phyloP scores from a whole-genome alignment of 371 early-diverging fungal species.

The Saksenaea vasiformis region DNA sequence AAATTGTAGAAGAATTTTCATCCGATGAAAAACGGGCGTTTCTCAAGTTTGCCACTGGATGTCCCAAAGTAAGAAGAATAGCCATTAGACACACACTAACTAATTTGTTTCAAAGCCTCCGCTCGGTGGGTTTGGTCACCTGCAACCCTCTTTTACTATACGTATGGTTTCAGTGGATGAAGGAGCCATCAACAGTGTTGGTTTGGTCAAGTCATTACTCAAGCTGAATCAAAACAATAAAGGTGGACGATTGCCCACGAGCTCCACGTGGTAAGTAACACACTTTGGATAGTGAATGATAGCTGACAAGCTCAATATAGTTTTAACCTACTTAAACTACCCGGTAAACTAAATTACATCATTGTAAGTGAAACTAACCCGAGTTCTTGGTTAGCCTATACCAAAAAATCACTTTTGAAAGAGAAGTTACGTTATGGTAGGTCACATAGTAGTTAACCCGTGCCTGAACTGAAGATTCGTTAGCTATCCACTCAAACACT shows the following conservation, averaged over 20 bases:
- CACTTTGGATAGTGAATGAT: not conserved
- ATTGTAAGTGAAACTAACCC: not conserved
- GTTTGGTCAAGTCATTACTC: slow-evolving; percentile 51
- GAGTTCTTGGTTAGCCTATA: slow-evolving; percentile 35
- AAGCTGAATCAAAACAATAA: slow-evolving; percentile 34
- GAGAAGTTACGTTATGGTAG: slow-evolving; percentile 61
- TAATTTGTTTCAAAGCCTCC: slow-evolving; percentile 60
- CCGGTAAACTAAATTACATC: slow-evolving; percentile 36
- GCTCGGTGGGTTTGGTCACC: slow-evolving; percentile 81
- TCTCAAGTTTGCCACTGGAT: slow-evolving; percentile 87
- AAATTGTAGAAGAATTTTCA: slow-evolving; percentile 63
- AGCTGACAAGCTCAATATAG: slow-evolving; percentile 44
- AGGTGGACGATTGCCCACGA: slow-evolving; percentile 54
- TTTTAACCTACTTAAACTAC: slow-evolving; percentile 90
- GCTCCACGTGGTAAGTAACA: slow-evolving; percentile 47
- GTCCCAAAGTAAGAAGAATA: slow-evolving; percentile 56
- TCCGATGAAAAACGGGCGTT: slow-evolving; percentile 73
- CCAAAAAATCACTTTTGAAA: slow-evolving; percentile 51
- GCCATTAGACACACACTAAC: not conserved
- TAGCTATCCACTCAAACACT: not conserved
- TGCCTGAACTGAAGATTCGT: not conserved
- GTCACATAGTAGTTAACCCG: not conserved
- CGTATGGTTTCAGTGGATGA: slow-evolving; percentile 51
- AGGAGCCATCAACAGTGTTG: slow-evolving; percentile 10
- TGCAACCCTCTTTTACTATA: slow-evolving; percentile 75